Evolutionary conservation across 75 land plant genomes (phyloP), one percentile per base, ranked within the genome.

Genomic region (Ceratopteris richardii): DNA sequence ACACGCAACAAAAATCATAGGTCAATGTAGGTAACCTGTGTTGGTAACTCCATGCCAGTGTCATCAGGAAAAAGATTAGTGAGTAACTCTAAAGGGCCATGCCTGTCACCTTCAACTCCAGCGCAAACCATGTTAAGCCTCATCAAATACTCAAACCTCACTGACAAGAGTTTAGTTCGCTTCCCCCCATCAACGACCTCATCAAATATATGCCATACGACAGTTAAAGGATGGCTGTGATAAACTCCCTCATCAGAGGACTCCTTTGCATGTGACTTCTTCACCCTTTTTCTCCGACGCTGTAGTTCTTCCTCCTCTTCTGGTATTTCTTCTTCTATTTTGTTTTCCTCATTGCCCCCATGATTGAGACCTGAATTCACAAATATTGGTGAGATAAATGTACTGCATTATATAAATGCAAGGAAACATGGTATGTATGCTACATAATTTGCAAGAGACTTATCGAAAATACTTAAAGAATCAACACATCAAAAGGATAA

Each of bases 61-160:
- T 95, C 99, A 81, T 90, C 86, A 31, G 97, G 88, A 61, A 95
- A 95, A 52, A 95, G 69, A 62, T 86, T 90, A 61, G 88, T 82
- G 27, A 95, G 70, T 51, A 87, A 67, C 31, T 61, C 62, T 10
- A 70, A 76, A 40, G 69, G 68, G 16, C 64, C 79, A 53, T 73
- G 76, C 39, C 60, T 53, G 27, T 81, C 62, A 27, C 76, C 83
- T 33, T 90, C 92, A 57, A 80, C 55, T 14, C 96, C 96, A 55
- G 80, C 99, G 64, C 86, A 86, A 21, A 86, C 82, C 61, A 80
- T 82, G 72, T 95, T 80, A 41, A 95, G 67, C 66, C 80, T 86
- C 16, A 70, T 40, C 56, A 95, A 64, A 74, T 81, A 90, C 57
- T 95, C 96, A 74, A 95, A 90, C 68, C 69, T 74, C 50, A 95